Base-by-base conservation (phyloP, 169 alveolate genomes). In the Plasmodium knowlesi region DNA sequence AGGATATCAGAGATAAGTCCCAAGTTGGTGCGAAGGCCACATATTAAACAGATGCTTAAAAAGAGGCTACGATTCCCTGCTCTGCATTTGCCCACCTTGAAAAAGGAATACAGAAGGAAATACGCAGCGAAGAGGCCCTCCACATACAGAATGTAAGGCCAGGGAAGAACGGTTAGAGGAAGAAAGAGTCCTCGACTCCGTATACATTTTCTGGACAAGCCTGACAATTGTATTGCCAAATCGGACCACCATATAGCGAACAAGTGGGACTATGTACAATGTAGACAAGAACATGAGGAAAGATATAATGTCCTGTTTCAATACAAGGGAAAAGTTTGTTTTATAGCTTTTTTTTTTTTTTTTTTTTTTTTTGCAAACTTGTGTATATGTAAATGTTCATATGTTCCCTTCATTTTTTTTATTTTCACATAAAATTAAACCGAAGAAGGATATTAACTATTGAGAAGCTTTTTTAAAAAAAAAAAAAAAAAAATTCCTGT, bases 61-160 rank as follows among this genome's bases (percentile, higher is more conserved):
- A 95, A 97, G 76, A 95, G 97, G 91, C 96, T 98, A 86, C 96
- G 96, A 94, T 98, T 98, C 98, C 99, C 99, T 46, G 97, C 97
- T 34, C 46, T 89, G 70, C 94, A 95, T 97, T 84, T 95, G 72
- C 98, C 97, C 39, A 97, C 98, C 94, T 97, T 98, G 32, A 96
- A 98, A 32, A 96, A 95, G 95, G 95, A 95, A 81, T 96, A 83
- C 89, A 96, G 97, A 95, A 93, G 98, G 53, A 95, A 97, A 74
- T 98, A 95, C 97, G 96, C 96, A 88, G 97, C 98, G 70, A 80
- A 95, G 78, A 97, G 98, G 96, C 99, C 98, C 34, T 71, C 96
- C 16, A 96, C 97, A 32, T 95, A 90, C 80, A 93, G 95, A 70
- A 83, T 90, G 96, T 95, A 92, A 57, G 34, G 32, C 14, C 32